Percentiles rank a stretch among this genome's conserved stretches.
These are phyloP conservation scores for Hura crepitans DNA, from an alignment of 441 rosid species.

Conservation along the genomic window DNA sequence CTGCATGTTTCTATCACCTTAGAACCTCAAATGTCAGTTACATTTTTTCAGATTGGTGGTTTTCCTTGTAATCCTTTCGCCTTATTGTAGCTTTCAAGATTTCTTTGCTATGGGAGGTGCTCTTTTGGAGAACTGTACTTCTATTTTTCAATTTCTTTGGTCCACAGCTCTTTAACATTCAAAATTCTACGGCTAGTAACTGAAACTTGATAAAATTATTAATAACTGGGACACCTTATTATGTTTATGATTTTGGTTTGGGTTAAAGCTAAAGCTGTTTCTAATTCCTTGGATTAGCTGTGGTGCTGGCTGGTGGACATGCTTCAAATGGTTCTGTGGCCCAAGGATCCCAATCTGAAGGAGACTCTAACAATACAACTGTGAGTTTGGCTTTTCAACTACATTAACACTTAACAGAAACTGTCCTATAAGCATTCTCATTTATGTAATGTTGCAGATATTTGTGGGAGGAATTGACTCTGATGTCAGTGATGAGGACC, in stretches of 20 bases:
- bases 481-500: slow-evolving; percentile 76
- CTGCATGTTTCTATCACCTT: too few relatives aligned
- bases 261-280: slow-evolving; percentile 18
- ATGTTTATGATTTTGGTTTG: slow-evolving; percentile 5
- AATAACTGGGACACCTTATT: neutral
- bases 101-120: neutral
- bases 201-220: slow-evolving; percentile 7
- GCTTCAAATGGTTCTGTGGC: slow-evolving; percentile 53
- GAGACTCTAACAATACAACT: slow-evolving; percentile 72
- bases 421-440: slow-evolving; percentile 18
- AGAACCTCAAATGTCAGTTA: too few relatives aligned
- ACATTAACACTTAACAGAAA: slow-evolving; percentile 3
- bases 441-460: slow-evolving; percentile 44
- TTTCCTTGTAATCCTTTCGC: too few relatives aligned
- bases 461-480: slow-evolving; percentile 92
- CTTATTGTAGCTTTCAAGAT: too few relatives aligned
- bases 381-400: slow-evolving; percentile 45
- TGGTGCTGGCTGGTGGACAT: slow-evolving; percentile 80
- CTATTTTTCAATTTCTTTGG: neutral
- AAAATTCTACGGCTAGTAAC: neutral
- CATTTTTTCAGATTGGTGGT: too few relatives aligned
- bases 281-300: slow-evolving; percentile 43
- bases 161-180: neutral
- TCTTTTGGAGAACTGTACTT: neutral
- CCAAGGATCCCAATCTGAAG: slow-evolving; percentile 61